A percentile compares a stretch with the other conserved stretches of the same genome.
phyloP scores from a whole-genome alignment of 345 rosid genomes.

The Laguncularia racemosa region DNA sequence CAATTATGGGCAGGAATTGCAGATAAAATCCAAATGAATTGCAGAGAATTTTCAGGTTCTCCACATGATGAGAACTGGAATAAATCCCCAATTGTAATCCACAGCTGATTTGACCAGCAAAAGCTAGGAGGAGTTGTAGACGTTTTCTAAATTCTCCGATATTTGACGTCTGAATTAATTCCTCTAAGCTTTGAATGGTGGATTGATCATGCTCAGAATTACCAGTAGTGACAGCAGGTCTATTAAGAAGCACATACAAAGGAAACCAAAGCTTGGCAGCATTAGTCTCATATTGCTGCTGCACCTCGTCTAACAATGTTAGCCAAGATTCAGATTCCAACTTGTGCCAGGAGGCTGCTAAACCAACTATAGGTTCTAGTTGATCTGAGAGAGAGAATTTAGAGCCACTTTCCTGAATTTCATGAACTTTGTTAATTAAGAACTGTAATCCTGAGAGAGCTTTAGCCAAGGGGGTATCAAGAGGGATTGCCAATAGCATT shows the following conservation, averaged over 20 bases:
- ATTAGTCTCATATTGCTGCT: constrained; percentile 64
- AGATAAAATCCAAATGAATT: constrained; percentile 77
- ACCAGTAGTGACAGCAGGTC: constrained; percentile 24
- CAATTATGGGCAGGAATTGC: constrained; percentile 72
- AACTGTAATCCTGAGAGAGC: constrained; percentile 86
- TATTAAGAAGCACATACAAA: constrained; percentile 61
- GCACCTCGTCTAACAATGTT: constrained; percentile 78
- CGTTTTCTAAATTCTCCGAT: constrained; percentile 85
- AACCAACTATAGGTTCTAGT: constrained; percentile 52
- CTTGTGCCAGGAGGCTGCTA: constrained; percentile 79
- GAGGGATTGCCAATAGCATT: constrained; percentile 74
- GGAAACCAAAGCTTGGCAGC: constrained; percentile 98
- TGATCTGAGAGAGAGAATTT: constrained; percentile 66
- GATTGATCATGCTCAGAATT: constrained; percentile 37
- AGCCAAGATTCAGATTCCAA: constrained; percentile 86
- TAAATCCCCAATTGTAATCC: constrained; percentile 49
- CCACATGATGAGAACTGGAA: constrained; percentile 56
- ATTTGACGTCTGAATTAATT: constrained; percentile 76
- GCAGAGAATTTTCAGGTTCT: constrained; percentile 59
- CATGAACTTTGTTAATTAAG: constrained; percentile 43
- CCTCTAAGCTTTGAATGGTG: constrained; percentile 70
- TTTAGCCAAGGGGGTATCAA: constrained; percentile 77
- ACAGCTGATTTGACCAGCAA: constrained; percentile 62
- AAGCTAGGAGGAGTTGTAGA: constrained; percentile 76
- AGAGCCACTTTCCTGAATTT: constrained; percentile 59